Percentiles rank a stretch among this genome's conserved stretches.
These are phyloP conservation scores for Aspergillus sp. DNA, from an alignment of 2,329 filamentous ascomycete genomes.

Conservation along the genomic window DNA sequence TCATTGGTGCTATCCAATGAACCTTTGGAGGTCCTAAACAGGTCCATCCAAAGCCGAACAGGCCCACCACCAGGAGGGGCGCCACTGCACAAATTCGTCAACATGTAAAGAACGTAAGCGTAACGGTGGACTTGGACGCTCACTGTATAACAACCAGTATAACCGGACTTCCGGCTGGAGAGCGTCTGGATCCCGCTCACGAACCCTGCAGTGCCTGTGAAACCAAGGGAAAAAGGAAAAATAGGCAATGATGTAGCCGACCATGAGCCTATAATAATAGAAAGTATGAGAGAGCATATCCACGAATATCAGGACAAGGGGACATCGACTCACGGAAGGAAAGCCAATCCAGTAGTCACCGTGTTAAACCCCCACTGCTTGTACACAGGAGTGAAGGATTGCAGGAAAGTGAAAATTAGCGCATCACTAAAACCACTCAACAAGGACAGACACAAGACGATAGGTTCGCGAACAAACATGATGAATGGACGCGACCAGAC, in stretches of 20 bases:
- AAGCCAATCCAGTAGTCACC: conserved; percentile 43
- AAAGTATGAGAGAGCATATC: background rate
- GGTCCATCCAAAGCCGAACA: conserved; percentile 55
- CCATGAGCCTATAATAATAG: conserved; percentile 30
- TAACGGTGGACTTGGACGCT: conserved; percentile 3
- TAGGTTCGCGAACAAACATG: conserved; percentile 58
- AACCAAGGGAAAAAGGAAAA: conserved; percentile 49
- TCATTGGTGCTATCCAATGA: conserved; percentile 55
- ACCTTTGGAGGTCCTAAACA: conserved; percentile 45
- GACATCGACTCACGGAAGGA: conserved; percentile 41
- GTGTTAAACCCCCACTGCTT: conserved; percentile 51
- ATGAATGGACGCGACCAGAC: conserved; percentile 55
- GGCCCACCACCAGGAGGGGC: conserved; percentile 50
- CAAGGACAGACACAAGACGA: conserved; percentile 53
- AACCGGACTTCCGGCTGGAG: conserved; percentile 57
- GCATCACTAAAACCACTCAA: conserved; percentile 59
- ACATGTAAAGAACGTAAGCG: background rate
- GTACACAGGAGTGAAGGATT: conserved; percentile 54
- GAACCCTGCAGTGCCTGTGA: conserved; percentile 34
- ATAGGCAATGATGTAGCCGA: conserved; percentile 53
- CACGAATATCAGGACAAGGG: background rate
- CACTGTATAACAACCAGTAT: conserved; percentile 49
- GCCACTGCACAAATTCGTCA: conserved; percentile 32
- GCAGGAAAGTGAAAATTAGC: conserved; percentile 59
- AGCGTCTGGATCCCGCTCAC: conserved; percentile 29